Conservation (phyloP, 148 eudicot species). For the Spergularia bocconei region DNA sequence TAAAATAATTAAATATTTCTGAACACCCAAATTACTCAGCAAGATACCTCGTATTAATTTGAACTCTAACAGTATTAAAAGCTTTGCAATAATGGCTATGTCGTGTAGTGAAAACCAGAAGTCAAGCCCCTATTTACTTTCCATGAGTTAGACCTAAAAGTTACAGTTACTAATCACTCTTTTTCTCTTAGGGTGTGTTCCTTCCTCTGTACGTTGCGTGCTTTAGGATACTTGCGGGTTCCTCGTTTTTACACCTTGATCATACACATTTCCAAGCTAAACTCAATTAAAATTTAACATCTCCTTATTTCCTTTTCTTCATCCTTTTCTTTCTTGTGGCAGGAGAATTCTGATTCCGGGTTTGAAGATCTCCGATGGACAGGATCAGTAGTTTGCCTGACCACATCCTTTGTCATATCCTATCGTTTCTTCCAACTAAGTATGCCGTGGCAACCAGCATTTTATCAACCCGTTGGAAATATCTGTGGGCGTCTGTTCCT, state of each 20-base stretch:
- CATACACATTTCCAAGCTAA: neutral
- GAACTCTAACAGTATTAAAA: slow-evolving; percentile 1
- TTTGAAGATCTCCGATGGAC: slow-evolving; percentile 16
- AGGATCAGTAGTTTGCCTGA: slow-evolving; percentile 27
- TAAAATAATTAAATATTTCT: neutral
- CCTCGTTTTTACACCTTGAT: neutral
- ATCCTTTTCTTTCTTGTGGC: slow-evolving; percentile 3
- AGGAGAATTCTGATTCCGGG: slow-evolving; percentile 5
- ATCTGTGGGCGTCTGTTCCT: slow-evolving; percentile 27
- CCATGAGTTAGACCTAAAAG: neutral
- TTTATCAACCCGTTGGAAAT: slow-evolving; percentile 29
- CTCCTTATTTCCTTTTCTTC: neutral
- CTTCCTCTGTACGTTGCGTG: neutral
- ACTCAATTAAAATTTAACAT: neutral
- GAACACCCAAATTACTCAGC: neutral
- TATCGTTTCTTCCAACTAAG: slow-evolving; percentile 28
- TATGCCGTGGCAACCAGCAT: slow-evolving; percentile 24
- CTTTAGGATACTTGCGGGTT: neutral
- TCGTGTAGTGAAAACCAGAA: slow-evolving; percentile 7
- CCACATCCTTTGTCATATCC: slow-evolving; percentile 23
- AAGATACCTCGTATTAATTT: neutral
- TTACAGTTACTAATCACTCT: slow-evolving; percentile 3
- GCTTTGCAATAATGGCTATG: neutral
- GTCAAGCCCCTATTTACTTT: neutral
- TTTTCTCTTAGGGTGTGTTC: neutral